phyloP scores from a whole-genome alignment of 352 stramenopile genomes.

The Pseudoperonospora humuli region DNA sequence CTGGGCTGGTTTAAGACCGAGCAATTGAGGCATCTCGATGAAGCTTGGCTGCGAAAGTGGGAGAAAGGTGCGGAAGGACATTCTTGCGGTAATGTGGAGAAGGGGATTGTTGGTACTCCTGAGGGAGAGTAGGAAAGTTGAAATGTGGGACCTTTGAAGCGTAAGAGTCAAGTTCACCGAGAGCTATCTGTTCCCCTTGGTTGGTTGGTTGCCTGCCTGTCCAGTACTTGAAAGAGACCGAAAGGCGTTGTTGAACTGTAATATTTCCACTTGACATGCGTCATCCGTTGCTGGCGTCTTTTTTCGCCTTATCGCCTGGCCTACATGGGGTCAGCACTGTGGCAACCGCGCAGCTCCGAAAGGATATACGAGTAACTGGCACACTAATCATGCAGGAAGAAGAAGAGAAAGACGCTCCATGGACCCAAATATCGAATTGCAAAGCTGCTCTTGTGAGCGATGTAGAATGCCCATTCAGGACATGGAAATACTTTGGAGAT shows the following conservation, averaged over 20 bases:
- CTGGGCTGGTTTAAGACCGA: conserved; percentile 19
- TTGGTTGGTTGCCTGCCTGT: conserved; percentile 17
- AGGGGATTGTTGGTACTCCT: conserved; percentile 21
- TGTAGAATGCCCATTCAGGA: too few relatives aligned
- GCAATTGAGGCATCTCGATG: conserved; percentile 30
- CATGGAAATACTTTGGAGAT: too few relatives aligned
- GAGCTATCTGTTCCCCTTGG: conserved; percentile 14
- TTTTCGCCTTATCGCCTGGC: conserved; percentile 25
- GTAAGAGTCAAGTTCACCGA: conserved; percentile 23
- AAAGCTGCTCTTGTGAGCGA: too few relatives aligned
- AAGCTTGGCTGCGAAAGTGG: conserved; percentile 30
- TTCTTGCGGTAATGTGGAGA: conserved; percentile 22
- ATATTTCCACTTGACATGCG: conserved; percentile 39
- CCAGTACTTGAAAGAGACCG: conserved; percentile 11
- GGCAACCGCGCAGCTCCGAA: conserved; percentile 5
- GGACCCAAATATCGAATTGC: not conserved
- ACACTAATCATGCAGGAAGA: not conserved
- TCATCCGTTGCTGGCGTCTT: conserved; percentile 25
- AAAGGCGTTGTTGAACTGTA: conserved; percentile 19
- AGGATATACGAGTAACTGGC: not conserved
- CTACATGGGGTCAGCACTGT: conserved; percentile 21
- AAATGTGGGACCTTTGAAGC: conserved; percentile 15
- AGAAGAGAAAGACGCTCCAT: not conserved
- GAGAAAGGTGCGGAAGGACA: conserved; percentile 34
- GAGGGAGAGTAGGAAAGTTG: conserved; percentile 26